These are phyloP conservation scores for Myxozyma monticola DNA, from an alignment of 805 yeast species.

Conservation along the genomic window DNA sequence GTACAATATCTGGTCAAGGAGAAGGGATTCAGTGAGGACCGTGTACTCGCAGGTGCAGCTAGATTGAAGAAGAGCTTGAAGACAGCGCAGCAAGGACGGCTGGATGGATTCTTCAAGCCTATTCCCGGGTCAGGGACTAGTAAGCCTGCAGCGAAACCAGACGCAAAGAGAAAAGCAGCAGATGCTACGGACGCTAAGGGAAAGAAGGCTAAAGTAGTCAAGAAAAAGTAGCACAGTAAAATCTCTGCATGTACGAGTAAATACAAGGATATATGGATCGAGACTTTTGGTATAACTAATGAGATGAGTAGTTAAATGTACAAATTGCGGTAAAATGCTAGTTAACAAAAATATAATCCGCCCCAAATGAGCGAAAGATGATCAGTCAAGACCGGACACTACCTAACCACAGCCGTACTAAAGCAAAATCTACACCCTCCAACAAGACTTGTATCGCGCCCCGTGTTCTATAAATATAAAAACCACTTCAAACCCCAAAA, in stretches of 20 bases:
- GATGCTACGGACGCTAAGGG: conserved; percentile 27
- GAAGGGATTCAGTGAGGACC: conserved; percentile 90
- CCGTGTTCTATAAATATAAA: no score
- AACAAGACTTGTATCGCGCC: background rate
- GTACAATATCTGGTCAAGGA: conserved; percentile 79
- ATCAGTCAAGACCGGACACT: background rate
- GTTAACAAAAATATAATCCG: no score
- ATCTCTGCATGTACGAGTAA: no score
- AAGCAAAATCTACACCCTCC: background rate
- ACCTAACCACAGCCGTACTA: background rate
- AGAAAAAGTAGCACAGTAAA: conserved; percentile 16
- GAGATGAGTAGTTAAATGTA: no score
- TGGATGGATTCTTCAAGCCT: conserved; percentile 84
- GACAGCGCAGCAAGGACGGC: conserved; percentile 74
- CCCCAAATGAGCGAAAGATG: no score
- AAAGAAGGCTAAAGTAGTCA: conserved; percentile 26
- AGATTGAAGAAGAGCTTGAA: conserved; percentile 81
- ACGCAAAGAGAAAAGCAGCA: conserved; percentile 40
- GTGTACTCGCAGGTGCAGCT: conserved; percentile 83
- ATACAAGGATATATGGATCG: no score
- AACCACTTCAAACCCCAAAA: background rate
- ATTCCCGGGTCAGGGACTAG: conserved; percentile 45
- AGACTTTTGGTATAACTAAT: no score
- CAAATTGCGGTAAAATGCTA: no score
- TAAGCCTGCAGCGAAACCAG: conserved; percentile 33